Base-by-base conservation (phyloP, 768 basidiomycete species). In the Tricholoma hemisulphureum region DNA sequence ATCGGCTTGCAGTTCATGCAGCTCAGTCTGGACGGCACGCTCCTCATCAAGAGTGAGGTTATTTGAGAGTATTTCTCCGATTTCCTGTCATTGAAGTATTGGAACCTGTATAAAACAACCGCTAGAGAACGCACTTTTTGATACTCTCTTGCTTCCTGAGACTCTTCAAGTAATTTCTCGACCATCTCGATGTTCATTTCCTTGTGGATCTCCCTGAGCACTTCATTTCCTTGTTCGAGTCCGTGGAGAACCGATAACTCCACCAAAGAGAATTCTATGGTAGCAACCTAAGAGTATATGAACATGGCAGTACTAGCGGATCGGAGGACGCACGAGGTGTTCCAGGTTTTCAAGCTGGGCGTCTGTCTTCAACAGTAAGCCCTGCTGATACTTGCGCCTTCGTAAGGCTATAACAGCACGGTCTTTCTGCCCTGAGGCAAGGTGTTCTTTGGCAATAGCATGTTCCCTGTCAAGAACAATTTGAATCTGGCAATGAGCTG, bases 221-320 rank as follows among this genome's bases (percentile, higher is more conserved):
- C 94, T 28, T 91, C 89, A 63, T 90, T 98, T 2, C 97, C 97
- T 74, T 95, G 93, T 70, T 93, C 85, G 43, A 99, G 75, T 7
- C 96, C 97, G 69, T 93, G 93, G 31, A 98, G 67, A 9, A 99
- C 91, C 2, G 95, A 94, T 45, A 91, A 85, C 72, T 98, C 92
- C 20, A 98, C 86, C 50, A 95, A 80, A 6, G 97, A 94, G 76
- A 97, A 98, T 71, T 99, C 97, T 65, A 99, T 97, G 0, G 89
- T 91, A 3, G 93, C 91, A 23, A 98, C 95, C 96, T 99, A 66
- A 48, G 16, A n/a, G 37, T 20, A 37, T 31, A 26, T 34, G 35
- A 39, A 50, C 18, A 1, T 28, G 2, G 18, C 35, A 26, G 35
- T 9, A 49, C n/a, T 1, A 48, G 5, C 11, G 18, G 61, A 53